Base-by-base conservation (phyloP, 768 basidiomycete species). In the Suillus tomentosus region DNA sequence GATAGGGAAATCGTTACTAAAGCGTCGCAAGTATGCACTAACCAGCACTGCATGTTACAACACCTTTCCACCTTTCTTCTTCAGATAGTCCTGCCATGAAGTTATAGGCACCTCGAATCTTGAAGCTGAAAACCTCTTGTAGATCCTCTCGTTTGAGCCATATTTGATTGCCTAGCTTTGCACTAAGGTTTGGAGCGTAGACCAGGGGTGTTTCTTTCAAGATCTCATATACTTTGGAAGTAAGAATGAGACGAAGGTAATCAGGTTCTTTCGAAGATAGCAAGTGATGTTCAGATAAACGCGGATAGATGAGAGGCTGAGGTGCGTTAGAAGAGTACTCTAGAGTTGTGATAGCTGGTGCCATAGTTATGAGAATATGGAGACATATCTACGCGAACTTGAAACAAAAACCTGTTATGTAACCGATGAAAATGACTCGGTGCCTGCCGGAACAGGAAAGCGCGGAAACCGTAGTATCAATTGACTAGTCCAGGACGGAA, bases 51-150 rank as follows among this genome's bases (percentile, higher is more conserved):
- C 97, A 99, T 55, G 97, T 98, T 62, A 99, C 82, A 69, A 99
- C 97, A 64, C 97, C 97, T 77, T 95, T 95, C 93, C 95, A 96
- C 64, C 94, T 83, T 73, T 99, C 96, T 62, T 95, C 94, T 39
- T 91, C 89, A 9, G 81, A 81, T 42, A 99, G 80, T 76, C 85
- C 85, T 24, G 94, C 94, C 96, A 99, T 99, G 71, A 97, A 93
- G 76, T 99, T 99, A 80, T 97, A 99, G 39, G 97, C 97, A 27
- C 97, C 97, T 5, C 97, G 84, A 55, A 99, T 95, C 74, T 99
- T 99, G 87, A 99, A 99, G 75, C 94, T 96, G 76, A 99, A 99
- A 22, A 99, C 97, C 71, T 94, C 90, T 54, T 99, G 96, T 3
- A 97, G 83, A 72, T 99, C 97, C 77, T 99, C 97, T 31, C 97